A percentile compares a stretch with the other conserved stretches of the same genome.
phyloP scores from a whole-genome alignment of 208 protist species.

The Leishmania major region DNA sequence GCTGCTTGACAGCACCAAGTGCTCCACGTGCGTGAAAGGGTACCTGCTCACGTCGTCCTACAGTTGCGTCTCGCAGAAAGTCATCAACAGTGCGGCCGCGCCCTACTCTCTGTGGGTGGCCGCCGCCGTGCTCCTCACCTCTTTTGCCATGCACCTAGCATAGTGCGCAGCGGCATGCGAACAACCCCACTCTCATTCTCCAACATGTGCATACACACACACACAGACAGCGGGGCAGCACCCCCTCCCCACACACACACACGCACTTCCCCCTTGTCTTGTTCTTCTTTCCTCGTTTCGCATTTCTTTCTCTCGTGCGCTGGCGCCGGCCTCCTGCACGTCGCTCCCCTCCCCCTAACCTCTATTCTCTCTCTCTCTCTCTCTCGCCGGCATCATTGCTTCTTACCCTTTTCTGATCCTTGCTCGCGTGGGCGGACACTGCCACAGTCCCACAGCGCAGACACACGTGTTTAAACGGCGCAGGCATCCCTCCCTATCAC shows the following conservation, averaged over 20 bases:
- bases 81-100: conserved; percentile 4
- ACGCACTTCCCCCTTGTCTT: not conserved
- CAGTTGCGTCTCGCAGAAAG: not conserved
- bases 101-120: not conserved
- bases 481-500: not conserved
- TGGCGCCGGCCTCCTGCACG: not conserved
- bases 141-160: not conserved
- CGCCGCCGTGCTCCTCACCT: conserved; percentile 4
- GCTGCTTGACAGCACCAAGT: conserved; percentile 12
- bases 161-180: conserved; percentile 1
- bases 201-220: conserved; percentile 6
- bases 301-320: not conserved
- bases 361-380: not conserved
- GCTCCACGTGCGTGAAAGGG: conserved; percentile 7
- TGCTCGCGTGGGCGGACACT: not conserved
- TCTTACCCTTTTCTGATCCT: not conserved
- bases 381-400: not conserved
- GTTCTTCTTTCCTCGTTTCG: not conserved
- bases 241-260: not conserved
- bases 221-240: not conserved
- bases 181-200: not conserved
- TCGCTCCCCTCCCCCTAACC: not conserved
- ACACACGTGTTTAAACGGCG: not conserved
- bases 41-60: conserved; percentile 5
- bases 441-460: not conserved